These are phyloP conservation scores for Penicillium sp. DNA, from an alignment of 2,329 filamentous ascomycete species.

Conservation along the genomic window DNA sequence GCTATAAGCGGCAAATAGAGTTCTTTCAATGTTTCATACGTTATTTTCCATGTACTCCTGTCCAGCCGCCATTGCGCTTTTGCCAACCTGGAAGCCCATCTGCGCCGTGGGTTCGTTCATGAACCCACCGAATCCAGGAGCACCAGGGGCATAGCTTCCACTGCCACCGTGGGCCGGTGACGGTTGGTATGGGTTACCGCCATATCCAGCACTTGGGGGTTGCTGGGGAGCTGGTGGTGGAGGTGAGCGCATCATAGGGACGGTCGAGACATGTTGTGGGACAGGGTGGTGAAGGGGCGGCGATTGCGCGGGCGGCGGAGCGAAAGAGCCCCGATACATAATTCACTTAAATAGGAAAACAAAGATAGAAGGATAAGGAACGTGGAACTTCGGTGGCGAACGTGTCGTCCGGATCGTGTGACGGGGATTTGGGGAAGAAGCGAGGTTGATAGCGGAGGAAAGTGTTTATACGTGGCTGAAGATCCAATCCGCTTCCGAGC, in stretches of 20 bases:
- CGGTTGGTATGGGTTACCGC: slow-evolving; percentile 50
- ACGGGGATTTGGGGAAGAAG: slow-evolving; percentile 9
- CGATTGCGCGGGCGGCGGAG: slow-evolving; percentile 70
- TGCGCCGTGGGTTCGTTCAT: slow-evolving; percentile 95
- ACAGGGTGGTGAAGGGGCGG: slow-evolving; percentile 95
- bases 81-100: slow-evolving; percentile 90
- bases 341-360: slow-evolving; percentile 13
- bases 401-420: slow-evolving; percentile 4
- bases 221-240: slow-evolving; percentile 75
- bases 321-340: slow-evolving; percentile 86
- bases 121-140: slow-evolving; percentile 77
- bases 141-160: slow-evolving; percentile 35
- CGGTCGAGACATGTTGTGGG: slow-evolving; percentile 96
- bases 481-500: slow-evolving; percentile 26
- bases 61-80: slow-evolving; percentile 84
- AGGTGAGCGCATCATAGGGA: slow-evolving; percentile 93
- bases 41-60: slow-evolving; percentile 96
- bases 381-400: slow-evolving; percentile 4
- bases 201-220: slow-evolving; percentile 54
- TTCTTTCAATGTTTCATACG: slow-evolving; percentile 52
- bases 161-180: slow-evolving; percentile 42
- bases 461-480: slow-evolving; percentile 37
- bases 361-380: slow-evolving; percentile 12
- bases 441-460: slow-evolving; percentile 15
- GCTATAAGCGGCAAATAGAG: neutral